These are phyloP conservation scores for Wilhelminamyces savonicus DNA, from an alignment of 805 yeast genomes.

Conservation along the genomic window DNA sequence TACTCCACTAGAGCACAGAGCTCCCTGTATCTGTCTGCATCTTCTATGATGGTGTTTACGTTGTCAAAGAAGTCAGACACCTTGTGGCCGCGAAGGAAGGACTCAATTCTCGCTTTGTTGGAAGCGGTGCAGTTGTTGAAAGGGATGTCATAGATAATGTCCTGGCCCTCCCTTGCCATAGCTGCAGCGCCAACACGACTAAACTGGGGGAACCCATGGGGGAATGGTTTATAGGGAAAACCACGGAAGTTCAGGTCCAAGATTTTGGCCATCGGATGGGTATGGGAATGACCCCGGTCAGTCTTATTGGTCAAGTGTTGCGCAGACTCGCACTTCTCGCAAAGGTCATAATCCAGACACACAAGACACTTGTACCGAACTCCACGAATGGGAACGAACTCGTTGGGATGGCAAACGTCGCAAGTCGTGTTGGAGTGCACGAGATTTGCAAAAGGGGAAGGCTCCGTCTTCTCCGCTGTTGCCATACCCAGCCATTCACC, in stretches of 20 bases:
- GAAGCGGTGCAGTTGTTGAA: conserved; percentile 13
- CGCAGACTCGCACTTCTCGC: conserved; percentile 29
- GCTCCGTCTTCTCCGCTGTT: background rate
- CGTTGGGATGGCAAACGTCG: conserved; percentile 26
- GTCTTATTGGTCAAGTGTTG: conserved; percentile 6
- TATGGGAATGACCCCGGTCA: conserved; percentile 14
- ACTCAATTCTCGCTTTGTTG: conserved; percentile 9
- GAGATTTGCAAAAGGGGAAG: background rate
- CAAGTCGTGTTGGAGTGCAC: conserved; percentile 25
- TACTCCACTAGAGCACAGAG: conserved; percentile 10
- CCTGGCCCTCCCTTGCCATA: too few species aligned
- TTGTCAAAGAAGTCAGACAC: conserved; percentile 10
- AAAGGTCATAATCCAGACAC: conserved; percentile 49
- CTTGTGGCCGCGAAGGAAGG: conserved; percentile 8
- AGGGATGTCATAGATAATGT: conserved; percentile 19
- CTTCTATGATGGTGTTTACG: conserved; percentile 10
- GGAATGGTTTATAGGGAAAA: background rate
- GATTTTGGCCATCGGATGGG: conserved; percentile 25
- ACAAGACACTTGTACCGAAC: conserved; percentile 45
- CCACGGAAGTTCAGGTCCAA: background rate
- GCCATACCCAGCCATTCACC: background rate
- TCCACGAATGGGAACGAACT: conserved; percentile 30
- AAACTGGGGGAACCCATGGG: conserved; percentile 1
- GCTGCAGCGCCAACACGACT: background rate
- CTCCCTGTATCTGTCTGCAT: conserved; percentile 18